Evolutionary conservation across 148 eudicot species (phyloP).

Genomic region (Fagopyrum esculentum): DNA sequence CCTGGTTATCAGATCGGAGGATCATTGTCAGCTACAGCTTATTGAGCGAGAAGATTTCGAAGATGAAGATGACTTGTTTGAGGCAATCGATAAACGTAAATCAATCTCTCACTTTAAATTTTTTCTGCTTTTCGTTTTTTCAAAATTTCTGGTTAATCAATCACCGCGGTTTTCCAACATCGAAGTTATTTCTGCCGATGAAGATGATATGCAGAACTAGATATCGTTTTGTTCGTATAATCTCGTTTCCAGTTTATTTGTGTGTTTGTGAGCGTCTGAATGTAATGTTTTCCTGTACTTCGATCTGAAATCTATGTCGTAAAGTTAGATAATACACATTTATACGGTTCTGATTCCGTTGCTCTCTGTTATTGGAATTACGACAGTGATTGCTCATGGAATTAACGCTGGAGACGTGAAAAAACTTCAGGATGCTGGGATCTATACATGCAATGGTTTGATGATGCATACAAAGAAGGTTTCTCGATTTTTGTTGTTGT

Average conservation of each 20-base stretch:
- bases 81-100: slow-evolving; percentile 74
- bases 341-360: background rate
- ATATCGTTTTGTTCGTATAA: background rate
- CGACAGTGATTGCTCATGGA: slow-evolving; percentile 74
- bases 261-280: background rate
- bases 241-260: background rate
- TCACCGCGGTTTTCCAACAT: background rate
- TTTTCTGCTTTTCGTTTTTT: background rate
- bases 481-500: background rate
- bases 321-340: background rate
- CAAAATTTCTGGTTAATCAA: background rate
- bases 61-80: slow-evolving; percentile 82
- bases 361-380: background rate
- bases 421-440: slow-evolving; percentile 95
- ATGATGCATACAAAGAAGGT: slow-evolving; percentile 99
- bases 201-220: background rate
- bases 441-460: slow-evolving; percentile 88
- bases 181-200: background rate
- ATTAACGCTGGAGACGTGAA: slow-evolving; percentile 94
- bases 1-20: slow-evolving; percentile 50
- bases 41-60: slow-evolving; percentile 81
- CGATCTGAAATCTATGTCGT: background rate
- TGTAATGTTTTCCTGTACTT: background rate
- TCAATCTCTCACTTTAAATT: background rate
- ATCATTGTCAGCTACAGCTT: slow-evolving; percentile 69